A percentile compares a stretch with the other conserved stretches of the same genome.
Conservation (phyloP, 345 rosid genomes). For the Xanthoceras sorbifolium region DNA sequence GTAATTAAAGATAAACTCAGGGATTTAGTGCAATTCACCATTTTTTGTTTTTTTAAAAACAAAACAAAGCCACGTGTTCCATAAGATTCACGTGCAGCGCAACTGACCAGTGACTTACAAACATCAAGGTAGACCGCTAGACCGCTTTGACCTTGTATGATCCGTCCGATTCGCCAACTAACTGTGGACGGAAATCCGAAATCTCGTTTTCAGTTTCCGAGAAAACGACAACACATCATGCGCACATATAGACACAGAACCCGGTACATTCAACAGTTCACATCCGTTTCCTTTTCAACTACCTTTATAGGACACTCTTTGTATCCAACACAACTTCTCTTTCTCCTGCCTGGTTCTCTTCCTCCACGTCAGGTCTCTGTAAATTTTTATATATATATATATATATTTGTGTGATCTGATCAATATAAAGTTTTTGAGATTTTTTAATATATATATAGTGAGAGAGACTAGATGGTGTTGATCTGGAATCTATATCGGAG, state of each 20-base stretch:
- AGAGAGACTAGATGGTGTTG: constrained; percentile 44
- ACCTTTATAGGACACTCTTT: not conserved
- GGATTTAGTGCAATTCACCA: no score
- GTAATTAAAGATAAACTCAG: no score
- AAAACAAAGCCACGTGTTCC: not conserved
- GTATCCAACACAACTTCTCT: not conserved
- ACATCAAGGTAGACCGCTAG: not conserved
- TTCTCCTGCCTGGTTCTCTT: not conserved
- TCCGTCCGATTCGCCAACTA: not conserved
- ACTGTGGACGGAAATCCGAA: no score
- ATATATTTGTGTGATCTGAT: not conserved
- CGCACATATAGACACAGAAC: no score
- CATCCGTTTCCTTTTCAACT: not conserved
- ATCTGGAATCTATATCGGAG: constrained; percentile 81
- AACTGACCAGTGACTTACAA: not conserved
- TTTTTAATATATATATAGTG: not conserved
- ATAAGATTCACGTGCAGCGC: not conserved
- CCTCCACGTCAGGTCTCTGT: not conserved
- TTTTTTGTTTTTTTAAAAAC: no score
- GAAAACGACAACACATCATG: constrained; percentile 1
- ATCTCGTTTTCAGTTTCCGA: not conserved
- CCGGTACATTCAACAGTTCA: no score
- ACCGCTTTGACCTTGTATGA: not conserved
- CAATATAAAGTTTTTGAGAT: not conserved
- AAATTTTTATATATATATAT: not conserved